phyloP scores from a whole-genome alignment of 1,139 yeast genomes.

The Taphrina confusa region DNA sequence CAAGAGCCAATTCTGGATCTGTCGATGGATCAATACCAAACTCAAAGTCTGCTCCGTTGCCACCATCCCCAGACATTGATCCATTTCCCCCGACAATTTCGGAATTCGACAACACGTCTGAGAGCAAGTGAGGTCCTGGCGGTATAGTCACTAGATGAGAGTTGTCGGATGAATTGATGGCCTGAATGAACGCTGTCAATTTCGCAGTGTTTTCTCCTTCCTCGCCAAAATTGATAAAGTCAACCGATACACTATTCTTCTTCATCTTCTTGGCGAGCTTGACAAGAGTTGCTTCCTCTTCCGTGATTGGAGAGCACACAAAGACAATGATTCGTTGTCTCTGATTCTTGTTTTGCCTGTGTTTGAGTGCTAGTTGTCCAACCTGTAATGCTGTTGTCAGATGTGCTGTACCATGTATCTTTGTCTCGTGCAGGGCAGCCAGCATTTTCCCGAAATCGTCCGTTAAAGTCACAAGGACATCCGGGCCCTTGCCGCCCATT shows the following conservation, averaged over 20 bases:
- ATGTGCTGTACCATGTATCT: constrained; percentile 68
- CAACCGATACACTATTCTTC: constrained; percentile 88
- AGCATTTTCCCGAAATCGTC: constrained; percentile 83
- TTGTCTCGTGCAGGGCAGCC: constrained; percentile 83
- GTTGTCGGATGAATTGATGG: constrained; percentile 73
- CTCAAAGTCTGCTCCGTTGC: constrained; percentile 56
- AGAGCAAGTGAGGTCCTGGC: constrained; percentile 79
- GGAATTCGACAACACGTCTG: constrained; percentile 71
- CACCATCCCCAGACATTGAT: constrained; percentile 50
- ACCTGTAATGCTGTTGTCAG: constrained; percentile 87
- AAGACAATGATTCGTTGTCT: constrained; percentile 87
- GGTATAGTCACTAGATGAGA: constrained; percentile 83
- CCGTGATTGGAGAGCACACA: constrained; percentile 82
- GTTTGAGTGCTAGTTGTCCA: constrained; percentile 94
- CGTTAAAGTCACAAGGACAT: constrained; percentile 83
- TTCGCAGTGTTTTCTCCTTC: constrained; percentile 73
- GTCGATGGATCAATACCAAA: constrained; percentile 81
- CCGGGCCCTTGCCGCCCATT: constrained; percentile 56
- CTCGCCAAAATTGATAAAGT: constrained; percentile 90
- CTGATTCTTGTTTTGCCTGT: constrained; percentile 91
- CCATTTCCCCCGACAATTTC: constrained; percentile 63
- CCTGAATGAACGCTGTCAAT: constrained; percentile 76
- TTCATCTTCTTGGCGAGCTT: constrained; percentile 89
- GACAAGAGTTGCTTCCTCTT: constrained; percentile 70
- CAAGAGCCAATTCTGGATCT: constrained; percentile 97